Percentiles rank a stretch among this genome's conserved stretches.
Evolutionary conservation across 169 alveolate genomes (phyloP).

Genomic region (Plasmodium inui): DNA sequence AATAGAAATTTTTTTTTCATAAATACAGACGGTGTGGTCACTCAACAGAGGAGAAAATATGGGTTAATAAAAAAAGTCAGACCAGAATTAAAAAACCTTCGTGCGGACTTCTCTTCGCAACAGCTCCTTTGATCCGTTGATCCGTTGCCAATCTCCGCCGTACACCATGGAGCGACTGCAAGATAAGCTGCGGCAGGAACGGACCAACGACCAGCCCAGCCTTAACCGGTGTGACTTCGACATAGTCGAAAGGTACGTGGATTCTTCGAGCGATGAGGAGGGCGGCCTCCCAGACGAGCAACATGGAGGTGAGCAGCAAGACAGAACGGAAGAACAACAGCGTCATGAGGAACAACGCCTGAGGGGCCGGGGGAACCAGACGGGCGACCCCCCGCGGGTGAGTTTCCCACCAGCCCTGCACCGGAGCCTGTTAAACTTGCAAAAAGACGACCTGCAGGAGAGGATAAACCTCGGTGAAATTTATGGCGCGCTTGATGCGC

Average conservation of each 20-base stretch:
- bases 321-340: not conserved
- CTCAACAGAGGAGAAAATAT: not conserved
- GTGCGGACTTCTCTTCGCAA: not conserved
- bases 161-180: slow-evolving; percentile 14
- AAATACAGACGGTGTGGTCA: not conserved
- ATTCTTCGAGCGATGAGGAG: slow-evolving; percentile 31
- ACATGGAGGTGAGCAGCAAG: not conserved
- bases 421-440: slow-evolving; percentile 51
- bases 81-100: not conserved
- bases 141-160: not conserved
- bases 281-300: not conserved
- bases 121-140: not conserved
- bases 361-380: not conserved
- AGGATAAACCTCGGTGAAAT: slow-evolving; percentile 10
- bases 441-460: slow-evolving; percentile 35
- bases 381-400: not conserved
- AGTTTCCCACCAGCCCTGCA: slow-evolving; percentile 71
- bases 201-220: slow-evolving; percentile 28
- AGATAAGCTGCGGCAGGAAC: slow-evolving; percentile 64
- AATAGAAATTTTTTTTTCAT: not conserved
- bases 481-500: not conserved
- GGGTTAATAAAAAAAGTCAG: not conserved
- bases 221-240: slow-evolving; percentile 54
- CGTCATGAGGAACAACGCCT: not conserved
- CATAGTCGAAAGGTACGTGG: slow-evolving; percentile 48